These are phyloP conservation scores for Phytophthora boehmeriae DNA, from an alignment of 352 stramenopile genomes.

Conservation along the genomic window DNA sequence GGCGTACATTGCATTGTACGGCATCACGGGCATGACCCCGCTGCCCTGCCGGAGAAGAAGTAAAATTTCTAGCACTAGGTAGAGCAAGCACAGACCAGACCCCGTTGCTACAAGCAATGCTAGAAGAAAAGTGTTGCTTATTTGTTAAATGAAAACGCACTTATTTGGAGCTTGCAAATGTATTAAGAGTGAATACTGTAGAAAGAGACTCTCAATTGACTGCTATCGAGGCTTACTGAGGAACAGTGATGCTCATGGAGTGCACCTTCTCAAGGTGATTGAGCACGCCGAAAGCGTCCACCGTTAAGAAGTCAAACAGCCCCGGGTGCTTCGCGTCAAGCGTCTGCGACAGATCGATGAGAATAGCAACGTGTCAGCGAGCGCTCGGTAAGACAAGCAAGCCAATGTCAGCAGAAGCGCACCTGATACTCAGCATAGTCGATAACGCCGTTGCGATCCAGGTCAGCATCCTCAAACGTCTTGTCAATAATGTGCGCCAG, in stretches of 20 bases:
- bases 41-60: slow-evolving; percentile 46
- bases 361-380: neutral
- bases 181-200: slow-evolving; percentile 17
- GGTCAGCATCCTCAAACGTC: slow-evolving; percentile 85
- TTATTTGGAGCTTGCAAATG: slow-evolving; percentile 25
- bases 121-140: slow-evolving; percentile 25
- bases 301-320: slow-evolving; percentile 86
- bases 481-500: slow-evolving; percentile 80
- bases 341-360: slow-evolving; percentile 34
- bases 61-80: slow-evolving; percentile 27
- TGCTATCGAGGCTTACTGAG: slow-evolving; percentile 36
- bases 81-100: slow-evolving; percentile 16
- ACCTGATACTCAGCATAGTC: slow-evolving; percentile 86
- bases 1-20: slow-evolving; percentile 83
- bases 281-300: slow-evolving; percentile 82
- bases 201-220: neutral
- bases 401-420: slow-evolving; percentile 13
- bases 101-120: slow-evolving; percentile 16
- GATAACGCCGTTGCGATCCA: slow-evolving; percentile 78
- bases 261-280: slow-evolving; percentile 87
- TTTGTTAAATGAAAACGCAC: slow-evolving; percentile 30
- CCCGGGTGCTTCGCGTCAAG: slow-evolving; percentile 84
- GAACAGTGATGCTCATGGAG: slow-evolving; percentile 65
- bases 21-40: slow-evolving; percentile 80
- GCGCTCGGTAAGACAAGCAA: no score